Percentiles rank a stretch among this genome's conserved stretches.
Evolutionary conservation across 345 rosid species (phyloP).

Genomic region (Eucalyptus pauciflora): DNA sequence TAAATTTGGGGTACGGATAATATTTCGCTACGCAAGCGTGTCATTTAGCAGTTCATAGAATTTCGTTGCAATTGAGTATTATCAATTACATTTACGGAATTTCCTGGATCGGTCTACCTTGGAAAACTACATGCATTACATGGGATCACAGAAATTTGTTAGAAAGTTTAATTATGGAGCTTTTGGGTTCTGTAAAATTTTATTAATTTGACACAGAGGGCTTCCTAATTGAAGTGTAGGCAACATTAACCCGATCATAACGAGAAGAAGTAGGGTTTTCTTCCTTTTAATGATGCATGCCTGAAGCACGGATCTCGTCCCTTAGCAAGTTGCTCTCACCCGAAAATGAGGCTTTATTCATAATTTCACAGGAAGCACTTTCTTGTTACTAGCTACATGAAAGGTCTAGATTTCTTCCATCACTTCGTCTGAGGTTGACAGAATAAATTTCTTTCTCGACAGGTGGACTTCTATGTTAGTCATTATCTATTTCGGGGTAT

Average conservation of each 20-base stretch:
- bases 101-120: neutral
- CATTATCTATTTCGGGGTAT: slow-evolving; percentile 79
- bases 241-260: too few species aligned
- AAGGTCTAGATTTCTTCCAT: neutral
- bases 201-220: too few species aligned
- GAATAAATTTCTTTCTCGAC: slow-evolving; percentile 5
- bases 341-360: neutral
- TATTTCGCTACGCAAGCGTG: neutral
- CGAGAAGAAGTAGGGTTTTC: too few species aligned
- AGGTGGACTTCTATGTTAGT: slow-evolving; percentile 88
- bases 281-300: neutral
- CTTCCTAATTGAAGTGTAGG: too few species aligned
- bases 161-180: neutral
- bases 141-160: neutral
- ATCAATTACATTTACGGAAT: neutral
- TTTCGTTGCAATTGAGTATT: neutral
- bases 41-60: neutral
- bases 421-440: neutral
- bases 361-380: neutral
- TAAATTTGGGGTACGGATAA: neutral
- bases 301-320: neutral
- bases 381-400: neutral
- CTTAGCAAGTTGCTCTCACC: neutral
- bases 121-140: neutral
- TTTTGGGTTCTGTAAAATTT: neutral